Evolutionary conservation across 192 early-diverging fungal genomes (phyloP).

Genomic region (Podila horticola): DNA sequence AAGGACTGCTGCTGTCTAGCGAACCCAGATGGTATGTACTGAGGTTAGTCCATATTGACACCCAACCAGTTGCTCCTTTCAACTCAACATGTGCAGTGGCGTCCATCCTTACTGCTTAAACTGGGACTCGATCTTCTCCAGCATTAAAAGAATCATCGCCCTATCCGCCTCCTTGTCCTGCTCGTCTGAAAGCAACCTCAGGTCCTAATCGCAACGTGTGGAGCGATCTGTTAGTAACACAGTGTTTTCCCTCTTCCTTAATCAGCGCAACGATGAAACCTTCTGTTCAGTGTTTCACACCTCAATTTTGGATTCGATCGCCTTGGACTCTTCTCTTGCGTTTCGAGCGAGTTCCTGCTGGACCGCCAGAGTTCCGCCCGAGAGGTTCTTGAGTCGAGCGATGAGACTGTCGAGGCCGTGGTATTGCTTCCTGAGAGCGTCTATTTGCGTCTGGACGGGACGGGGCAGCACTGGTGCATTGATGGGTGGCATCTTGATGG

Average conservation of each 20-base stretch:
- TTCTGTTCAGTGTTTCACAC: background rate
- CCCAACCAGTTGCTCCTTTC: background rate
- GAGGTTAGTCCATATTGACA: background rate
- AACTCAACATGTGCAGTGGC: background rate
- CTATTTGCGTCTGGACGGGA: constrained; percentile 27
- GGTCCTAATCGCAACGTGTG: constrained; percentile 28
- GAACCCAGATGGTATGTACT: background rate
- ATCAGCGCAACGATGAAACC: no score
- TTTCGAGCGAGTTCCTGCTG: constrained; percentile 45
- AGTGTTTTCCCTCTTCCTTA: no score
- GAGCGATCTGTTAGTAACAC: background rate
- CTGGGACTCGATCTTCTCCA: constrained; percentile 62
- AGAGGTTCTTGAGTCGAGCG: constrained; percentile 19
- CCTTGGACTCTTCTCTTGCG: constrained; percentile 43
- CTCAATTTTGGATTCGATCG: constrained; percentile 45
- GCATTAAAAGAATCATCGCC: constrained; percentile 43
- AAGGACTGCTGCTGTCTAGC: constrained; percentile 59
- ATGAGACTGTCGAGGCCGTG: constrained; percentile 35
- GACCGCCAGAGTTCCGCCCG: constrained; percentile 27
- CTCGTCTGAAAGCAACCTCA: constrained; percentile 61
- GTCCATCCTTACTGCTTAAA: constrained; percentile 57
- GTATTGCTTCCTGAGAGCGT: constrained; percentile 42
- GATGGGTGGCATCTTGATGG: constrained; percentile 25
- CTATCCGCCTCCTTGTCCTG: constrained; percentile 59
- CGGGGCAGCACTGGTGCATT: constrained; percentile 7